phyloP scores from a whole-genome alignment of 2,329 filamentous ascomycete species.

The Penicillium sp. region DNA sequence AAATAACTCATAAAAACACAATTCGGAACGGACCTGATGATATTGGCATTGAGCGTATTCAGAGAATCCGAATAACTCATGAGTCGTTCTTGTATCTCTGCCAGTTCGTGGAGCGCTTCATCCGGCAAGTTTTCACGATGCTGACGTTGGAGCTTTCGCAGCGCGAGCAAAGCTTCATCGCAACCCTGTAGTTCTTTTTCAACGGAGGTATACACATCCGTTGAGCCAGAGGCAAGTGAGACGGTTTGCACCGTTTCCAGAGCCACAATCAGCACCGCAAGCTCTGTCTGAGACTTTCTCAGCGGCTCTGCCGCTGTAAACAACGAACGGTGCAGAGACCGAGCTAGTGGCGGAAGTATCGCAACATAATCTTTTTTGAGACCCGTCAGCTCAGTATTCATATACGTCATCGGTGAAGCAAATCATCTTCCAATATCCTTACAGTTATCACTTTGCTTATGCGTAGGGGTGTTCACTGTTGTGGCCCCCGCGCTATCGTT shows the following conservation, averaged over 20 bases:
- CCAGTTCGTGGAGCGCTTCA: neutral
- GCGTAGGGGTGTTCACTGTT: neutral
- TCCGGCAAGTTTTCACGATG: neutral
- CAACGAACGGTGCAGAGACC: neutral
- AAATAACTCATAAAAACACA: no score
- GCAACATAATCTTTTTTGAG: neutral
- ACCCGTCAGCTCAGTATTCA: neutral
- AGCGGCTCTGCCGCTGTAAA: neutral
- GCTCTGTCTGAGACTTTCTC: neutral
- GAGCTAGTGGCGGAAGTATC: neutral
- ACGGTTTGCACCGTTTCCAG: neutral
- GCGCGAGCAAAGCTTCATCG: neutral
- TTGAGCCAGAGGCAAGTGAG: neutral
- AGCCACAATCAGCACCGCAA: neutral
- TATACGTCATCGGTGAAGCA: no score
- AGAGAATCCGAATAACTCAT: neutral
- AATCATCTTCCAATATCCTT: neutral
- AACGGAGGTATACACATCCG: neutral
- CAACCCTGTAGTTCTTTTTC: neutral
- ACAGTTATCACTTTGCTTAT: neutral
- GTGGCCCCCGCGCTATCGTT: neutral
- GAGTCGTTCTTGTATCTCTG: neutral
- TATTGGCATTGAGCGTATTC: neutral
- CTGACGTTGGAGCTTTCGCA: neutral
- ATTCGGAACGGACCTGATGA: neutral